Conservation (phyloP, 305 asterid species). For the Solanum hybrid region DNA sequence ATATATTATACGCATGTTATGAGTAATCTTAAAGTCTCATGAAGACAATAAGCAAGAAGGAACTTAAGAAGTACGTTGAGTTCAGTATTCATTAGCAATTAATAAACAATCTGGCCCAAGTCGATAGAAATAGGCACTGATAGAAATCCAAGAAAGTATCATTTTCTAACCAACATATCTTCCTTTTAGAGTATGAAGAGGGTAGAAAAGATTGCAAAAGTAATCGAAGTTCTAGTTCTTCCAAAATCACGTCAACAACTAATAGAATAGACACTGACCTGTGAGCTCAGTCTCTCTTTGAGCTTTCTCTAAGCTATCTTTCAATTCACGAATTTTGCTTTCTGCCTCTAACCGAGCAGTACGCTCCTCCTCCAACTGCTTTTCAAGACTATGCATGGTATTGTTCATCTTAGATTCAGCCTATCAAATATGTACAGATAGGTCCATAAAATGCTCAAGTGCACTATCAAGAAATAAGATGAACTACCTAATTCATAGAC, state of each 20-base stretch:
- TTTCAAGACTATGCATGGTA: slow-evolving; percentile 37
- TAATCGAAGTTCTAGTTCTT: not conserved
- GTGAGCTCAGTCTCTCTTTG: slow-evolving; percentile 46
- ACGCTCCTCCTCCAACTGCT: slow-evolving; percentile 44
- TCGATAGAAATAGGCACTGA: too few species aligned
- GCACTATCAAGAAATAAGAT: not conserved
- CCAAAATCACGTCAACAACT: not conserved
- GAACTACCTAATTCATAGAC: not conserved
- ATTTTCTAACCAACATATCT: not conserved
- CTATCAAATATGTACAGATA: slow-evolving; percentile 13
- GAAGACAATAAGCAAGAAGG: not conserved
- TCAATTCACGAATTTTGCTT: slow-evolving; percentile 38
- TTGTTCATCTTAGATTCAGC: slow-evolving; percentile 42
- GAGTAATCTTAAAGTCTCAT: not conserved
- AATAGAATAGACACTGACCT: not conserved
- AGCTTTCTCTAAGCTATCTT: slow-evolving; percentile 61
- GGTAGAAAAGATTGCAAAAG: not conserved
- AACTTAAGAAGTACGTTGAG: not conserved
- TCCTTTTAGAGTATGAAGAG: not conserved
- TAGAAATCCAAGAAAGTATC: not conserved
- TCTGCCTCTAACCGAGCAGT: slow-evolving; percentile 43
- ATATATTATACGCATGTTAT: not conserved
- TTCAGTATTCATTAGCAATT: not conserved
- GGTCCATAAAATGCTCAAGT: not conserved
- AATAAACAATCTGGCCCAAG: not conserved